Conservation (phyloP, 106 monocot species). For the Phalaenopsis equestris region DNA sequence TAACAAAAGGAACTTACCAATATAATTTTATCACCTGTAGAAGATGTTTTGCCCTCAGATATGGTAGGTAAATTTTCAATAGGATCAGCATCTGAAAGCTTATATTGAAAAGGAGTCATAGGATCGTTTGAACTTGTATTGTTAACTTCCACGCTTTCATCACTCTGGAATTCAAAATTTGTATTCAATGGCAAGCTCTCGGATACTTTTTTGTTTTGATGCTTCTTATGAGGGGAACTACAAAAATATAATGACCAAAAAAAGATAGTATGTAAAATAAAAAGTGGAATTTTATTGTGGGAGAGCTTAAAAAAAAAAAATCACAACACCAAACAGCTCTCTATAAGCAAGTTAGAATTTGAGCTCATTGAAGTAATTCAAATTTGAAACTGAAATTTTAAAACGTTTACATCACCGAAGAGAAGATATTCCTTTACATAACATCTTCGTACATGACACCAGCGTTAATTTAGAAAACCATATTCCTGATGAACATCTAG, state of each 20-base stretch:
- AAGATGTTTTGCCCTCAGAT: constrained; percentile 14
- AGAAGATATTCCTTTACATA: neutral
- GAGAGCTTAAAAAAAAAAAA: neutral
- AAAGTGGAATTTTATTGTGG: neutral
- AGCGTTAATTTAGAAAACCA: neutral
- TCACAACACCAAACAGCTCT: neutral
- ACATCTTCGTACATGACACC: neutral
- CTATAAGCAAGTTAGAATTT: neutral
- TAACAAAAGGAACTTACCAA: constrained; percentile 19
- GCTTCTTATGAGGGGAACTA: constrained; percentile 38
- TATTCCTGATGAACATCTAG: neutral
- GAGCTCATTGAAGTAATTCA: neutral
- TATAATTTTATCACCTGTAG: constrained; percentile 13
- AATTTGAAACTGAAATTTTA: neutral
- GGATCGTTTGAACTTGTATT: constrained; percentile 9
- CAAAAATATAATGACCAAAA: constrained; percentile 6
- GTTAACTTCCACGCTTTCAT: constrained; percentile 24
- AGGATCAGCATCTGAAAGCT: constrained; percentile 12
- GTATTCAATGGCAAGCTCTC: constrained; percentile 19
- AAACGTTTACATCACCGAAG: neutral
- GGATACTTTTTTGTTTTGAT: constrained; percentile 28
- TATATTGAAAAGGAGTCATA: constrained; percentile 9
- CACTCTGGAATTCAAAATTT: constrained; percentile 12
- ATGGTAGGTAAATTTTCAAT: constrained; percentile 6
- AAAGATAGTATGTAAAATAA: neutral